Evolutionary conservation across 805 yeast species (phyloP), one percentile per base, ranked within the genome.

Genomic region (Zygotorulaspora danielsina): DNA sequence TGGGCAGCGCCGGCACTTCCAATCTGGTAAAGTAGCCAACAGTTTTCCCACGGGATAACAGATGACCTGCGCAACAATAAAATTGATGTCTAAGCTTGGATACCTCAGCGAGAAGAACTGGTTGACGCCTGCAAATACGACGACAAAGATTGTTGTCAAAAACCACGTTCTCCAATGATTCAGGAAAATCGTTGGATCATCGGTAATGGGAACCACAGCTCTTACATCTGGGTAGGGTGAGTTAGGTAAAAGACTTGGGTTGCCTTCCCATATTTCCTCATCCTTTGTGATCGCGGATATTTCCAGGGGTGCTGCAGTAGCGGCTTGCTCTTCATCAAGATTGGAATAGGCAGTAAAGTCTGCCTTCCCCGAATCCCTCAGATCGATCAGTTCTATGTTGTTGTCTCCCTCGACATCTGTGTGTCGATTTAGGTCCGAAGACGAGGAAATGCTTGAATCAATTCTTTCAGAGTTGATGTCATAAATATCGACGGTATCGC

Each of bases 91-190:
- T 46, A 77, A 62, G 3, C 71, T 54, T 16, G 82, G 82, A 39
- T 70, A 61, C 51, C 78, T 74, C 43, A 76, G 55, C 5, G 77
- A 67, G 49, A 77, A 77, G 50, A 76, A 73, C 44, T 74, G 69
- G 56, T 77, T 77, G 49, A 76, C 70, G 46, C 70, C 80, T 41
- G 78, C 73, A 45, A 80, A 79, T 32, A 77, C 59, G 15, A 76
- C 65, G 27, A 75, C 69, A 56, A 75, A 72, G 8, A 73, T 49
- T 19, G 75, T 56, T 17, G 75, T 75, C 41, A 76, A 48, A 32
- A 67, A 57, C 79, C 79, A 76, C 38, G 76, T 71, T 63, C 81
- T 69, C 59, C 76, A 63, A 35, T 78, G 76, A 49, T 73, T 74
- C 44, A 73, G 70, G 5, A 67, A 67, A 15, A 73, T 54, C 3